These are phyloP conservation scores for Candida maris DNA, from an alignment of 805 yeast species.

Conservation along the genomic window DNA sequence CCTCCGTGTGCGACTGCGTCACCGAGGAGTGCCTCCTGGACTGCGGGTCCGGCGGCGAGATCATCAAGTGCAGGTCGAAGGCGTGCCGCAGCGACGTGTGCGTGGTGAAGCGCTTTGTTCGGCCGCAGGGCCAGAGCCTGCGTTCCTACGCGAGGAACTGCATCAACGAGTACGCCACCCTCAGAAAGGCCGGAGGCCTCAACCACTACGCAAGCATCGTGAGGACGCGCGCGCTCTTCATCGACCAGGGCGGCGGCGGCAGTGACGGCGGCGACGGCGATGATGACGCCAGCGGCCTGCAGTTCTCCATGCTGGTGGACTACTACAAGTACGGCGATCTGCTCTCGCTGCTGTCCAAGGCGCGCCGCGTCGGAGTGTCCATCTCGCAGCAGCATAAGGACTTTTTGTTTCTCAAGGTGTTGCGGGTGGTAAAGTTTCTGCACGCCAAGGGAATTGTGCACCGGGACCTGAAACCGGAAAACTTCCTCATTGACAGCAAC, in stretches of 20 bases:
- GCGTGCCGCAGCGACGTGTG: constrained; percentile 4
- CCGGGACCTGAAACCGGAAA: constrained; percentile 54
- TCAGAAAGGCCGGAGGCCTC: constrained; percentile 11
- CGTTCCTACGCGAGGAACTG: constrained; percentile 14
- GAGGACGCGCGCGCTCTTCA: constrained; percentile 14
- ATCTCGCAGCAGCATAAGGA: constrained; percentile 38
- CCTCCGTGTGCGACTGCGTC: constrained; percentile 9
- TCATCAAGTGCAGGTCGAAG: constrained; percentile 18
- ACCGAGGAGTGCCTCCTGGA: constrained; percentile 19
- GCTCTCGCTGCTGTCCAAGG: constrained; percentile 37
- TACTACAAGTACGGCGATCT: constrained; percentile 48
- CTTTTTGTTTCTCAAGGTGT: constrained; percentile 50
- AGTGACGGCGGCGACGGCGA: background rate
- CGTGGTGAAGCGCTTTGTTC: constrained; percentile 14
- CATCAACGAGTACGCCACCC: constrained; percentile 28
- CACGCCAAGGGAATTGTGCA: constrained; percentile 44
- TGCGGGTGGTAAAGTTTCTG: constrained; percentile 41
- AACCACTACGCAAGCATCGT: constrained; percentile 10
- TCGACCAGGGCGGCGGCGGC: constrained; percentile 1
- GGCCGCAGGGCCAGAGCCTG: constrained; percentile 5
- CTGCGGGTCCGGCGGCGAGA: constrained; percentile 32
- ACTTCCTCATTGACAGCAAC: constrained; percentile 41
- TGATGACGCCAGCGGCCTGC: too few species aligned
- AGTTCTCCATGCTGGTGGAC: constrained; percentile 38
- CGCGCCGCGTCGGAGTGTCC: constrained; percentile 34